Evolutionary conservation across 768 basidiomycete genomes (phyloP).

Genomic region (Strobilomyces confusus): DNA sequence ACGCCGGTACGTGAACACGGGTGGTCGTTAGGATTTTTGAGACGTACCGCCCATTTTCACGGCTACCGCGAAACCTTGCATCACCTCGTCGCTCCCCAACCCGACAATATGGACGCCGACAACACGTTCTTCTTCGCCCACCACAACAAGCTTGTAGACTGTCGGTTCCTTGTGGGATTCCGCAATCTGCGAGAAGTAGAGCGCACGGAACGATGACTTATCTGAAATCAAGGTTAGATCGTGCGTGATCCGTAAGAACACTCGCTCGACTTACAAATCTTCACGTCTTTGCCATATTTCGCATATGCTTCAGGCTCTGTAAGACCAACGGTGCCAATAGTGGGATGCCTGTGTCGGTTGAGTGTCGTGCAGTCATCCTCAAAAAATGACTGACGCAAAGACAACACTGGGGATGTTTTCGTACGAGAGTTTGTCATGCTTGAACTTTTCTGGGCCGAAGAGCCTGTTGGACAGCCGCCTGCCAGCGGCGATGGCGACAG

Average conservation of each 20-base stretch:
- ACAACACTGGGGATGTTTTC: conserved; percentile 92
- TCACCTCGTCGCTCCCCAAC: conserved; percentile 84
- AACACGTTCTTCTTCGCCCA: conserved; percentile 87
- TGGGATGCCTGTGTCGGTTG: conserved; percentile 65
- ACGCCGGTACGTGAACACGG: conserved; percentile 4
- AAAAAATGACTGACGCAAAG: conserved; percentile 70
- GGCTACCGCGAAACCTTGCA: conserved; percentile 97
- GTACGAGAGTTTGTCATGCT: conserved; percentile 84
- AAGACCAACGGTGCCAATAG: conserved; percentile 92
- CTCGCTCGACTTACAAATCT: conserved; percentile 68
- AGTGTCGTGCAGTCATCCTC: conserved; percentile 4
- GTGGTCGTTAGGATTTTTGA: background rate
- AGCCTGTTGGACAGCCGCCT: conserved; percentile 84
- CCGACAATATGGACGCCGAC: conserved; percentile 97
- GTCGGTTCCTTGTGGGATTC: conserved; percentile 94
- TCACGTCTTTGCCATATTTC: conserved; percentile 85
- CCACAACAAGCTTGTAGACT: conserved; percentile 85
- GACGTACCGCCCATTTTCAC: conserved; percentile 84
- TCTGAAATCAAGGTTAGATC: conserved; percentile 40
- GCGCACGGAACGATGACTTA: conserved; percentile 72
- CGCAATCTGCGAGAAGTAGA: conserved; percentile 90
- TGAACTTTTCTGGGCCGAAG: conserved; percentile 84
- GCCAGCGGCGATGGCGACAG: conserved; percentile 96
- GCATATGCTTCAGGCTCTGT: conserved; percentile 88
- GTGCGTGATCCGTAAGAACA: background rate